phyloP scores from a whole-genome alignment of 345 rosid species.

The Brassica juncea region DNA sequence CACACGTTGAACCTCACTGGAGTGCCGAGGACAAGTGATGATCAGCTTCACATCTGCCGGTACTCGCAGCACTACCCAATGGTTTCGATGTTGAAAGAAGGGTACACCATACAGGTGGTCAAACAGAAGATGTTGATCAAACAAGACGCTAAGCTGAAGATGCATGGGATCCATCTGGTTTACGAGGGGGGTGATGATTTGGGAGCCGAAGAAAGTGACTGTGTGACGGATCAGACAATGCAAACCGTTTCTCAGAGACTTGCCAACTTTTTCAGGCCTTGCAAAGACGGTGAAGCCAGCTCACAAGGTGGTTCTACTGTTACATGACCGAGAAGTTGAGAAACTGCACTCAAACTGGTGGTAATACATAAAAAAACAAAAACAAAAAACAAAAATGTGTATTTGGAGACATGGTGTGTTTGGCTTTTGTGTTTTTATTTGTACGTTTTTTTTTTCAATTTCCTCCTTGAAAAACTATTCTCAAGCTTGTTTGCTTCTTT shows the following conservation, averaged over 20 bases:
- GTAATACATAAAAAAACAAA: neutral
- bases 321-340: neutral
- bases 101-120: slow-evolving; percentile 30
- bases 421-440: neutral
- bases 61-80: slow-evolving; percentile 41
- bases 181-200: slow-evolving; percentile 39
- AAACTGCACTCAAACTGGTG: neutral
- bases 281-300: neutral
- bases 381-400: neutral
- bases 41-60: slow-evolving; percentile 59
- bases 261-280: slow-evolving; percentile 33
- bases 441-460: neutral
- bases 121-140: neutral
- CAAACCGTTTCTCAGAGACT: slow-evolving; percentile 33
- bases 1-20: slow-evolving; percentile 45
- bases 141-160: slow-evolving; percentile 28
- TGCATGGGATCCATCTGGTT: slow-evolving; percentile 36
- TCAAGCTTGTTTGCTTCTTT: neutral
- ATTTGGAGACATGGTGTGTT: neutral
- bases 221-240: neutral
- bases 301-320: neutral
- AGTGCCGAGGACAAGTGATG: slow-evolving; percentile 42
- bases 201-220: neutral
- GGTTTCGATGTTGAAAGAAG: slow-evolving; percentile 36
- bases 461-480: neutral